Base-by-base conservation (phyloP, 2,329 filamentous ascomycete species). In the Pestalotiopsis sp. region DNA sequence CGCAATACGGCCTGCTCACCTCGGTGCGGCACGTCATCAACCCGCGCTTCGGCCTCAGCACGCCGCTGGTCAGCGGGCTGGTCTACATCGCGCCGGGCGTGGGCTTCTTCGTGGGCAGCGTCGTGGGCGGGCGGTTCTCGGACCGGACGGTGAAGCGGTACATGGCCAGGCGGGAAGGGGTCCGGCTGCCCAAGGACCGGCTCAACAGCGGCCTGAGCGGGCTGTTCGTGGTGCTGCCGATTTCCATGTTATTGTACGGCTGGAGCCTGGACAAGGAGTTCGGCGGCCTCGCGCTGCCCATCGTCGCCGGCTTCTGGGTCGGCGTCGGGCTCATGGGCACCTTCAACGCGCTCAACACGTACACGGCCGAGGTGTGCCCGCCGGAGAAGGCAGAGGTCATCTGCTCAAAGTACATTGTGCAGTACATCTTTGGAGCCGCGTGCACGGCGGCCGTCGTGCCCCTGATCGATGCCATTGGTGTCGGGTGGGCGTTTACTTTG, bases 1-100 rank as follows among this genome's bases (percentile, higher is more conserved):
- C 59, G 2, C 69, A 72, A 77, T 91, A 91, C 77, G 85, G 83
- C 1, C 82, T 90, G 0, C 81, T 90, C 3, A 92, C 91, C 0
- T 89, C 89, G 0, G 92, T 93, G 67, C 89, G 92, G 23, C 92
- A 92, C 72, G 86, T 93, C 4, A 82, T 94, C 13, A 93, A 94
- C 73, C 92, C 92, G 0, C 89, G 92, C 25, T 94, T 94, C 81
- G 78, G 90, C 66, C 84, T 94, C 11, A 87, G 87, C 0, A 85
- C 86, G 0, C 91, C 92, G 0, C 84, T 93, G 17, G 86, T 92
- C 72, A 88, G 86, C 0, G 91, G 91, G 0, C 83, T 94, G 1
- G 93, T 94, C 79, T 94, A 93, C 76, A 87, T 94, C 23, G 91
- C 91, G 0, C 92, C 92, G 0, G 92, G 92, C 0, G 86, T 85